These are phyloP conservation scores for Camillea tinctor DNA, from an alignment of 2,329 filamentous ascomycete genomes.

Conservation along the genomic window DNA sequence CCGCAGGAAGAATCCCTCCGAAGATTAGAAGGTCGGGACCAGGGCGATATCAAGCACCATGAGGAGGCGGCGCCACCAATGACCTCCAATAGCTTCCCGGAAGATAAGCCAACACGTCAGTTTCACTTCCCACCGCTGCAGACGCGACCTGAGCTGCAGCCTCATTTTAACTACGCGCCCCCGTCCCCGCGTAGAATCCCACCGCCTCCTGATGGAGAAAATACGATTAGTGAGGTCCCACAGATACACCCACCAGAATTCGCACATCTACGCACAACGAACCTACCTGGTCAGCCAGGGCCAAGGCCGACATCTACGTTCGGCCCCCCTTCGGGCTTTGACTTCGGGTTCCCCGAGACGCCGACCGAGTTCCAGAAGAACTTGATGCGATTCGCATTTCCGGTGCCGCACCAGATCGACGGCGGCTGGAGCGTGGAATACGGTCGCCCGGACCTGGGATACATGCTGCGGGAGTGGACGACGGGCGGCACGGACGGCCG, in stretches of 20 bases:
- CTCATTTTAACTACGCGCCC: constrained; percentile 60
- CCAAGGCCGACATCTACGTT: constrained; percentile 55
- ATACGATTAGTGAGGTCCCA: constrained; percentile 3
- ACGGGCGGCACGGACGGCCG: constrained; percentile 65
- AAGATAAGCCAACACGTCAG: constrained; percentile 38
- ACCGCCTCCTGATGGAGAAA: constrained; percentile 20
- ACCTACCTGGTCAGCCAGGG: constrained; percentile 33
- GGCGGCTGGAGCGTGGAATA: constrained; percentile 93
- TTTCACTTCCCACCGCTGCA: constrained; percentile 60
- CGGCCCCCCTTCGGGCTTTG: constrained; percentile 62
- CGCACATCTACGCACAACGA: constrained; percentile 53
- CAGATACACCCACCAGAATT: constrained; percentile 50
- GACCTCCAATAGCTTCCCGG: constrained; percentile 27
- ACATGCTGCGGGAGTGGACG: constrained; percentile 81
- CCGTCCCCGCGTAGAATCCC: constrained; percentile 41
- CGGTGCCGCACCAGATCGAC: constrained; percentile 64
- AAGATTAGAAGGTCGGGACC: constrained; percentile 47
- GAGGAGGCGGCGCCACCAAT: constrained; percentile 11
- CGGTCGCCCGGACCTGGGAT: constrained; percentile 82
- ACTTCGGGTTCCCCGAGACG: constrained; percentile 79
- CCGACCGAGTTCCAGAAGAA: constrained; percentile 87
- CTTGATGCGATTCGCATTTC: constrained; percentile 86
- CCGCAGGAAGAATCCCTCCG: constrained; percentile 47
- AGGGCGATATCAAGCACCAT: constrained; percentile 42
- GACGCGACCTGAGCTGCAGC: constrained; percentile 44